Conservation (phyloP, 106 monocot genomes). For the Apostasia shenzhenica region DNA sequence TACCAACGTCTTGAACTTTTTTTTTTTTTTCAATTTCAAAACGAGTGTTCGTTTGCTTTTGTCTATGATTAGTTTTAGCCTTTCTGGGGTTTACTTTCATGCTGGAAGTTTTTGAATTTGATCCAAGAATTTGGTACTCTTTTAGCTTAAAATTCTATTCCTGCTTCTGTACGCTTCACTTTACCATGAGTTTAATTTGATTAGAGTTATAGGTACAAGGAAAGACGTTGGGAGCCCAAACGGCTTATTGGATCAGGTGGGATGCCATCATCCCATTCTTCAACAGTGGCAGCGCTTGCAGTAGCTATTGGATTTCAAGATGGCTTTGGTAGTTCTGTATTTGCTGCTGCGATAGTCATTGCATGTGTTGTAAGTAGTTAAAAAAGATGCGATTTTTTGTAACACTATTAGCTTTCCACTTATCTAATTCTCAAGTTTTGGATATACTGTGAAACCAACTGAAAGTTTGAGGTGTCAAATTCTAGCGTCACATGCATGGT, state of each 20-base stretch:
- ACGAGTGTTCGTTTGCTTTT: too few species aligned
- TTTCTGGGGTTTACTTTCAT: too few species aligned
- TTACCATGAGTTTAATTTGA: background rate
- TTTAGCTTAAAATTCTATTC: background rate
- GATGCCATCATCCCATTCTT: slow-evolving; percentile 91
- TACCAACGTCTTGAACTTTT: too few species aligned
- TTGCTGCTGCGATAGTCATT: slow-evolving; percentile 57
- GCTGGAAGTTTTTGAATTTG: too few species aligned
- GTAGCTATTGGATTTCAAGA: slow-evolving; percentile 69
- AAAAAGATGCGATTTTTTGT: background rate
- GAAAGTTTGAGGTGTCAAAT: too few species aligned
- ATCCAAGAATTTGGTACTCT: too few species aligned
- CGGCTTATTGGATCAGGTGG: slow-evolving; percentile 79
- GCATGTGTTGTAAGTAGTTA: slow-evolving; percentile 57
- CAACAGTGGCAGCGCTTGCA: slow-evolving; percentile 76
- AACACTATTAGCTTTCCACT: too few species aligned
- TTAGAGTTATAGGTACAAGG: slow-evolving; percentile 65
- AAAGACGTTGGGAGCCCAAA: slow-evolving; percentile 74
- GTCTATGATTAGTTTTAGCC: too few species aligned
- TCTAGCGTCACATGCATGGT: too few species aligned
- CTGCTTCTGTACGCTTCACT: background rate
- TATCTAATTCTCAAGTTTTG: too few species aligned
- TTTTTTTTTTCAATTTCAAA: too few species aligned
- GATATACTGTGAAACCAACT: too few species aligned
- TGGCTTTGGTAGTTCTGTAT: slow-evolving; percentile 63